These are phyloP conservation scores for Parachaetomium inaequale DNA, from an alignment of 495 filamentous ascomycete species.

Conservation along the genomic window DNA sequence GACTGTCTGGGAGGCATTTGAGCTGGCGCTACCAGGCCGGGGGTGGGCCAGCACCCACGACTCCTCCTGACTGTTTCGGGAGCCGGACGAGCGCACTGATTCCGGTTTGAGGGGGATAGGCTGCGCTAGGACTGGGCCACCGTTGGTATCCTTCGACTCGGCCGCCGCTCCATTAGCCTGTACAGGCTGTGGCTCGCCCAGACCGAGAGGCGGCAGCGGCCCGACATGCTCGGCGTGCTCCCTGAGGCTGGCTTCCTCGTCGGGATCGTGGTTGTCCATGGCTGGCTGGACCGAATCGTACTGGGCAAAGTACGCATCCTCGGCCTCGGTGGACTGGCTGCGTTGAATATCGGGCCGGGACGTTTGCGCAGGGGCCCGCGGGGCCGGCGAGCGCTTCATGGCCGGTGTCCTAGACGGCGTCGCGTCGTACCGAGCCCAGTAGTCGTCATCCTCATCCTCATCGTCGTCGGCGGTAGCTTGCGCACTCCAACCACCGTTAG, in stretches of 20 bases:
- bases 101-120: slow-evolving; percentile 29
- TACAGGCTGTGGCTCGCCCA: slow-evolving; percentile 25
- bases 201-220: slow-evolving; percentile 37
- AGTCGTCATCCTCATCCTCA: slow-evolving; percentile 82
- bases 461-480: slow-evolving; percentile 39
- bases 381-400: slow-evolving; percentile 57
- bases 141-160: slow-evolving; percentile 17
- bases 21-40: slow-evolving; percentile 49
- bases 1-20: slow-evolving; percentile 52
- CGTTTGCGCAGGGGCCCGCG: slow-evolving; percentile 28
- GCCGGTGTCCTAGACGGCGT: slow-evolving; percentile 76
- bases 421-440: slow-evolving; percentile 92
- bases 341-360: slow-evolving; percentile 20
- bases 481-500: slow-evolving; percentile 17
- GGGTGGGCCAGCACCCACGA: slow-evolving; percentile 39
- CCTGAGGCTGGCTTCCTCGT: slow-evolving; percentile 60
- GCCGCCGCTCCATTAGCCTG: slow-evolving; percentile 18
- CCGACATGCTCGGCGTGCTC: slow-evolving; percentile 46
- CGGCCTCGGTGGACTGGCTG: slow-evolving; percentile 56
- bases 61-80: slow-evolving; percentile 30
- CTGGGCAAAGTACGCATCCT: slow-evolving; percentile 79
- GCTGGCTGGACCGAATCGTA: slow-evolving; percentile 87
- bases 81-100: slow-evolving; percentile 29
- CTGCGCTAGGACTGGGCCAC: background rate
- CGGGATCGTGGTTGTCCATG: slow-evolving; percentile 83